Base-by-base conservation (phyloP, 371 early-diverging fungal genomes). In the Rhizomucor pusillus region DNA sequence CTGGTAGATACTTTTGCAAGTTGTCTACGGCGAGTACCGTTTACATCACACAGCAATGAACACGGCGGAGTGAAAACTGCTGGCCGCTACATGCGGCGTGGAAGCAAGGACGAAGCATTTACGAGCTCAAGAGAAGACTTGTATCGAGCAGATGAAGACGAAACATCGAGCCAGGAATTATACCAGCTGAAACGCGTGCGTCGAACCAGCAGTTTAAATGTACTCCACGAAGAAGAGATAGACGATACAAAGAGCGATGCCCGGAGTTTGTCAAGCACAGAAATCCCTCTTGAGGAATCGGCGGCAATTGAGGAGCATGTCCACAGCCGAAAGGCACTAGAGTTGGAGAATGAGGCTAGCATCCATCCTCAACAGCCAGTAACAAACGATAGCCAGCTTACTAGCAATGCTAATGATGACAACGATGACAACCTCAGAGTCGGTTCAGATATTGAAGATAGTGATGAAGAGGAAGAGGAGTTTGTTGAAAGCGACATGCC, bases 151-250 rank as follows among this genome's bases (percentile, higher is more conserved):
- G 29, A 29, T 7, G 29, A 29, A 5, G 19, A 41, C 41, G 41
- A 41, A 5, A 41, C 41, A 12, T 19, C 19, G 5, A 49, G 37
- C 34, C 51, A 50, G 43, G 50, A 43, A 24, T 49, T 59, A 16
- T 64, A 64, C 25, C 36, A 59, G 6, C 22, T 59, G 7, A 56
- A 56, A 11, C 56, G 57, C 1, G 61, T 54, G 22, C 52, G 68
- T 23, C 62, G 74, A 40, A 77, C 77, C 7, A 77, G 77, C 35
- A 77, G 77, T 55, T 40, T 77, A 7, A 69, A 77, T 36, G 77
- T 77, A 0, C 35, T 77, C 14, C 57, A 69, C 44, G 73, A 71
- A 25, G 52, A 52, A 20, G 59, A 62, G 33, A 51, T 59, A 7
- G 63, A 58, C 20, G 24, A 52, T 14, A 12, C 13, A 45, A 55